Percentiles rank a stretch among this genome's conserved stretches.
These are phyloP conservation scores for Thalassiosira livingstoniorum DNA, from an alignment of 352 stramenopile species.

Conservation along the genomic window DNA sequence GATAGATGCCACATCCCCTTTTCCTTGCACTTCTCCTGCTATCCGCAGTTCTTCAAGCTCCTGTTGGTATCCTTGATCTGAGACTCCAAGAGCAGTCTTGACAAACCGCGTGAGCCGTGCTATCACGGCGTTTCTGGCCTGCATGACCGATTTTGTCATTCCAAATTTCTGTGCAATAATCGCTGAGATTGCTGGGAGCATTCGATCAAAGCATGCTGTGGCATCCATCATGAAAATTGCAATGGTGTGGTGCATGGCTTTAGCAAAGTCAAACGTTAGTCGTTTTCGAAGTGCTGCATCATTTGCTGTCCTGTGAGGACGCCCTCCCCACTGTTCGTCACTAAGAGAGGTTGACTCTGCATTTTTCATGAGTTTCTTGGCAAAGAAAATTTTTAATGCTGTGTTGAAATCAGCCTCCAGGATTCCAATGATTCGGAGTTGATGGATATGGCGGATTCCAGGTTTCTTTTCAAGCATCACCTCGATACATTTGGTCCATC, in stretches of 20 bases:
- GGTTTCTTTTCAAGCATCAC: background rate
- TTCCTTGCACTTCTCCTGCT: background rate
- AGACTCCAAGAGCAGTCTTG: background rate
- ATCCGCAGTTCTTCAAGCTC: background rate
- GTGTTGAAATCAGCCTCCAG: background rate
- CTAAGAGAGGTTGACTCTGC: background rate
- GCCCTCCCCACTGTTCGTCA: constrained; percentile 13
- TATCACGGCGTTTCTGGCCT: background rate
- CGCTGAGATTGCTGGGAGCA: background rate
- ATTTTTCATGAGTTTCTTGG: background rate
- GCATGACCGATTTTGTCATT: background rate
- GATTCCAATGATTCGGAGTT: constrained; percentile 4
- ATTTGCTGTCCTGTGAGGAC: background rate
- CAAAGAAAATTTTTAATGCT: too few relatives aligned
- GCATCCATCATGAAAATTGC: background rate
- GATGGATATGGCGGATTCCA: constrained; percentile 22
- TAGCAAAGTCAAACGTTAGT: constrained; percentile 10
- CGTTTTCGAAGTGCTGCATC: background rate
- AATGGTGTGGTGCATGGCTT: constrained; percentile 21
- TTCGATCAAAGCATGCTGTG: constrained; percentile 3
- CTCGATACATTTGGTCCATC: background rate
- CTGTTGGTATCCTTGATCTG: background rate
- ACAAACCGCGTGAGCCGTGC: background rate
- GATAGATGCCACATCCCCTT: background rate
- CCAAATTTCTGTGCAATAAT: background rate